phyloP scores from a whole-genome alignment of 768 basidiomycete species.

The Termitomyces sp. region DNA sequence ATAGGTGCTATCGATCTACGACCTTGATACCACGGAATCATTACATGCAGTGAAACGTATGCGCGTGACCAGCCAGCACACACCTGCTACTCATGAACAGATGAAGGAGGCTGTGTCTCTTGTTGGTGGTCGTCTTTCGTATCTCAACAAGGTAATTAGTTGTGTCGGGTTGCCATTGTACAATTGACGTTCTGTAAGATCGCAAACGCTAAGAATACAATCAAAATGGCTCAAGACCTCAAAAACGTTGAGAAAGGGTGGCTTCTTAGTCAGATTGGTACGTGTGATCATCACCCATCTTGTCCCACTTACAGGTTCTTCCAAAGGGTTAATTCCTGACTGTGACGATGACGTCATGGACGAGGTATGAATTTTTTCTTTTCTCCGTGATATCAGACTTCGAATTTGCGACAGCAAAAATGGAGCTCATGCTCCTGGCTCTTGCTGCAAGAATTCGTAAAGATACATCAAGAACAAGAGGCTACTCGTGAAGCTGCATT shows the following conservation, averaged over 20 bases:
- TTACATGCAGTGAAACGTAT: conserved; percentile 52
- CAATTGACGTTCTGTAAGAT: conserved; percentile 28
- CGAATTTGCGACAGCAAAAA: conserved; percentile 52
- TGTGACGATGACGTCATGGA: conserved; percentile 89
- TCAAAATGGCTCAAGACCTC: conserved; percentile 58
- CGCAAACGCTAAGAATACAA: conserved; percentile 58
- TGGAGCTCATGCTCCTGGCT: conserved; percentile 83
- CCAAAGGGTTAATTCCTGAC: conserved; percentile 63
- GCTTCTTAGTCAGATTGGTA: conserved; percentile 74
- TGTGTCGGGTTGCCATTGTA: no score
- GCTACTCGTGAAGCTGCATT: conserved; percentile 35
- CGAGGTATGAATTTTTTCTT: conserved; percentile 49
- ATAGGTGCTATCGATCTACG: conserved; percentile 68
- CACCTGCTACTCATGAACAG: conserved; percentile 26
- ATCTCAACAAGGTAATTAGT: conserved; percentile 52
- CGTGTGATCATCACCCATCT: conserved; percentile 3
- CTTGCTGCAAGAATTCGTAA: conserved; percentile 70
- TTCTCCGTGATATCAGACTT: background rate
- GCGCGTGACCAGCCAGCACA: conserved; percentile 37
- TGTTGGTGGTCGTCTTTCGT: conserved; percentile 79
- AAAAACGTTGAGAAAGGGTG: conserved; percentile 75
- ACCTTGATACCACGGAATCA: conserved; percentile 60
- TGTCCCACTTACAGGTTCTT: background rate
- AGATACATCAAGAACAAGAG: conserved; percentile 48
- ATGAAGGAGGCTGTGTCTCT: conserved; percentile 49